Base-by-base conservation (phyloP, 805 yeast genomes). In the Candida fluviatilis region DNA sequence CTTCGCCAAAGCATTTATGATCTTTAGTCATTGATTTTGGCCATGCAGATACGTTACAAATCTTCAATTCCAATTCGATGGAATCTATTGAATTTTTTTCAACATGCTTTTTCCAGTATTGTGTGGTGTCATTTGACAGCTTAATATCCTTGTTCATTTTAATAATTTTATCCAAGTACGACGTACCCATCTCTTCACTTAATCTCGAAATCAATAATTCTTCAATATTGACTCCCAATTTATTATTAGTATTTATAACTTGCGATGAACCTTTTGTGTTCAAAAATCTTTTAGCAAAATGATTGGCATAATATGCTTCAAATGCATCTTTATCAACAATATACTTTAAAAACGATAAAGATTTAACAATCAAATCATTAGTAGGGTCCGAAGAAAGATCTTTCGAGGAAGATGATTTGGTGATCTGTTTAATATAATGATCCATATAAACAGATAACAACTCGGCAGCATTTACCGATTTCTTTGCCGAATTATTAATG, bases 121-220 rank as follows among this genome's bases (percentile, higher is more conserved):
- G 37, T 11, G 72, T 67, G 13, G 66, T 41, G 19, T 64, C 69
- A 19, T 52, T 49, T 5, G 71, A 65, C 62, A 58, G 64, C 35
- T 75, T 75, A 33, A 88, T 79, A 53, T 90, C 97, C 51, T 82
- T 75, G 46, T 87, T 78, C 96, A 90, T 90, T 31, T 86, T 88
- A 52, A 87, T 89, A 23, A 90, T 68, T 48, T 84, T 84, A 3
- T 85, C 76, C 0, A 95, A 80, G 38, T 86, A 84, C 0, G 88
- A 74, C 2, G 84, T 72, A 0, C 96, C 96, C 51, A 84, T 73
- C 53, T 86, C 95, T 46, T 78, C 81, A 46, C 82, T 78, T 27
- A 89, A 63, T 49, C 77, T 78, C 1, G 80, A 68, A 15, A 89
- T 78, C 55, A 88, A 68, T 18, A 68, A 62, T 52, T 80, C 80